These are phyloP conservation scores for Syncephalastrum monosporum DNA, from an alignment of 371 early-diverging fungal species.

Conservation along the genomic window DNA sequence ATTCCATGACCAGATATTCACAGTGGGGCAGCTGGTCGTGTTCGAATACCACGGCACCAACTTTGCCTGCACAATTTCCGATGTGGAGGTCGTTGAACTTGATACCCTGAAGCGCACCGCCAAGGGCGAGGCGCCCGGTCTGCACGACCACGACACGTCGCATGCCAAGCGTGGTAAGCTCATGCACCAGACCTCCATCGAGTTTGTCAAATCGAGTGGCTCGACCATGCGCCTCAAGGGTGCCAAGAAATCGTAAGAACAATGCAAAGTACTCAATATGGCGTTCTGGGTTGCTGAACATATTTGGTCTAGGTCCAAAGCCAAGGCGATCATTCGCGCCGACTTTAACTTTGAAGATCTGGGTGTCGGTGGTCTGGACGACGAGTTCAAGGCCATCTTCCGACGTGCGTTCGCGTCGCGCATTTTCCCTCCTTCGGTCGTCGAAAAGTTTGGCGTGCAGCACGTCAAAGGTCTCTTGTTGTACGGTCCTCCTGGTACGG, in stretches of 20 bases:
- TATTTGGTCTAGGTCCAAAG: constrained; percentile 37
- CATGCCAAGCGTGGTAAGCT: constrained; percentile 67
- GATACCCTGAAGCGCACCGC: constrained; percentile 48
- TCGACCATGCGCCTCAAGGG: constrained; percentile 79
- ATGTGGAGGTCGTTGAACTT: constrained; percentile 64
- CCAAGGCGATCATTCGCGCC: constrained; percentile 81
- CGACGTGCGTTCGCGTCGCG: constrained; percentile 99
- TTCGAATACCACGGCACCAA: constrained; percentile 84
- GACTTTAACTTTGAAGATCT: constrained; percentile 98
- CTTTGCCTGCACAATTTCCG: constrained; percentile 55
- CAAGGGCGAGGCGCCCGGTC: constrained; percentile 42
- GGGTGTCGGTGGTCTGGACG: constrained; percentile 99
- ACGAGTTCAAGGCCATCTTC: constrained; percentile 97
- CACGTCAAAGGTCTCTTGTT: constrained; percentile 90
- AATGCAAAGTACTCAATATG: neutral
- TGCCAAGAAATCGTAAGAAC: constrained; percentile 54
- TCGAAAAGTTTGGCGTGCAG: constrained; percentile 96
- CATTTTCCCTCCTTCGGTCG: constrained; percentile 95
- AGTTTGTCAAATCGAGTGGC: constrained; percentile 68
- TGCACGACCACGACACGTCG: constrained; percentile 11
- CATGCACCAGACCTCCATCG: constrained; percentile 67
- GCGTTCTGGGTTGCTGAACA: neutral
- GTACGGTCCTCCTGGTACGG: constrained; percentile 98
- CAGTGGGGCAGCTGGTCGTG: constrained; percentile 66
- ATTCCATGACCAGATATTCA: constrained; percentile 79